Conservation (phyloP, 441 rosid genomes). For the Isatis lusitanica region DNA sequence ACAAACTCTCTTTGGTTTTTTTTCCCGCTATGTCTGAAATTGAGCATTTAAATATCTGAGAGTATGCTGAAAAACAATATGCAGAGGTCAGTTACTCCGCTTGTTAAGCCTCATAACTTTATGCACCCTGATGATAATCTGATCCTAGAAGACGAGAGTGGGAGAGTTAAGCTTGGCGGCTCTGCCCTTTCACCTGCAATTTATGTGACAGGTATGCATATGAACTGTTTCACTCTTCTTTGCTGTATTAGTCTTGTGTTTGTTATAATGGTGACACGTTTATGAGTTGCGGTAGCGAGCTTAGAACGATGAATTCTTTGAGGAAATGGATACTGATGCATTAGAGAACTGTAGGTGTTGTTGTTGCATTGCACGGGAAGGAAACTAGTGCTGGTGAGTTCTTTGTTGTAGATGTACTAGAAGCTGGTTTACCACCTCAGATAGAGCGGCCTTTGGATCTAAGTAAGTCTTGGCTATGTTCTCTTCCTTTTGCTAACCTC, state of each 20-base stretch:
- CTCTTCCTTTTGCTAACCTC: conserved; percentile 12
- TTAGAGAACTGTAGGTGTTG: conserved; percentile 51
- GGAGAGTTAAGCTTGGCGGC: conserved; percentile 86
- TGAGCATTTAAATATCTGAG: neutral
- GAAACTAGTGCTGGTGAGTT: conserved; percentile 83
- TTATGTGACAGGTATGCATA: conserved; percentile 73
- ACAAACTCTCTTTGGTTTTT: neutral
- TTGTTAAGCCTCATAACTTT: conserved; percentile 81
- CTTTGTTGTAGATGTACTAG: conserved; percentile 76
- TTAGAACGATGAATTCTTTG: neutral
- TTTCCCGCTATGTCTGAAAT: neutral
- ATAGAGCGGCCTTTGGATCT: conserved; percentile 55
- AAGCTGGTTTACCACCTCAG: conserved; percentile 88
- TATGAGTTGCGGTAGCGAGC: neutral
- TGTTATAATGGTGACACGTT: neutral
- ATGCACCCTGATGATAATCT: conserved; percentile 78
- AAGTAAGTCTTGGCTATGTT: conserved; percentile 41
- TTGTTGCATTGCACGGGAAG: conserved; percentile 85
- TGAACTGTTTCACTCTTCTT: conserved; percentile 14
- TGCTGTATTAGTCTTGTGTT: conserved; percentile 3
- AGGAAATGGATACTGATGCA: conserved; percentile 5
- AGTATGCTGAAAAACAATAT: conserved; percentile 8
- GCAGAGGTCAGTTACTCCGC: conserved; percentile 79
- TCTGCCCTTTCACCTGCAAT: conserved; percentile 53
- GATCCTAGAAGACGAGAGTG: conserved; percentile 94